A percentile compares a stretch with the other conserved stretches of the same genome.
Conservation (phyloP, 2,329 filamentous ascomycete species). For the Colletotrichum karsti region DNA sequence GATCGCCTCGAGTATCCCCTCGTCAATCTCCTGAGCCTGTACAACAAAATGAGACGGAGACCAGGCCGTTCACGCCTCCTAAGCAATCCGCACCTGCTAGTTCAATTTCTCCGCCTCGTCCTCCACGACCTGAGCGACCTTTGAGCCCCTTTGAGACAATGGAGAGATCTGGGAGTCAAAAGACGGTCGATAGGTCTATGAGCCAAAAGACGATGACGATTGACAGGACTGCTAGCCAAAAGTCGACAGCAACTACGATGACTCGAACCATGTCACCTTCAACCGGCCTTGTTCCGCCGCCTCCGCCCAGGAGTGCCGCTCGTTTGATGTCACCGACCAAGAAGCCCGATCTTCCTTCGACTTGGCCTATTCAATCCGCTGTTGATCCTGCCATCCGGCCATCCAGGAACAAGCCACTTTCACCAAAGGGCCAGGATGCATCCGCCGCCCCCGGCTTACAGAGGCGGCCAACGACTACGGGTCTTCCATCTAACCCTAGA, state of each 20-base stretch:
- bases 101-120: slow-evolving; percentile 9
- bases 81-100: background rate
- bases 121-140: slow-evolving; percentile 5
- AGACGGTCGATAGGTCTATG: background rate
- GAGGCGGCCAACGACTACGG: slow-evolving; percentile 49
- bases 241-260: background rate
- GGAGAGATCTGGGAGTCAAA: slow-evolving; percentile 5
- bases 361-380: slow-evolving; percentile 39
- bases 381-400: slow-evolving; percentile 41
- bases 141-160: slow-evolving; percentile 12
- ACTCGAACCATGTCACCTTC: background rate
- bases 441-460: slow-evolving; percentile 38
- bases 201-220: slow-evolving; percentile 2
- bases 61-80: slow-evolving; percentile 4
- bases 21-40: slow-evolving; percentile 41
- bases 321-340: slow-evolving; percentile 12
- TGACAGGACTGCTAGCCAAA: slow-evolving; percentile 13
- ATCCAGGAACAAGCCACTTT: slow-evolving; percentile 38
- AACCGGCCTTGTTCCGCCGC: background rate
- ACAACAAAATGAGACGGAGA: background rate
- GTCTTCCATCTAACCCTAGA: slow-evolving; percentile 58
- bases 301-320: slow-evolving; percentile 15
- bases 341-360: slow-evolving; percentile 11
- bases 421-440: slow-evolving; percentile 39
- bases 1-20: slow-evolving; percentile 64